Evolutionary conservation across 2,329 filamentous ascomycete species (phyloP), one percentile per base, ranked within the genome.

Genomic region (Orbilia oligospora): DNA sequence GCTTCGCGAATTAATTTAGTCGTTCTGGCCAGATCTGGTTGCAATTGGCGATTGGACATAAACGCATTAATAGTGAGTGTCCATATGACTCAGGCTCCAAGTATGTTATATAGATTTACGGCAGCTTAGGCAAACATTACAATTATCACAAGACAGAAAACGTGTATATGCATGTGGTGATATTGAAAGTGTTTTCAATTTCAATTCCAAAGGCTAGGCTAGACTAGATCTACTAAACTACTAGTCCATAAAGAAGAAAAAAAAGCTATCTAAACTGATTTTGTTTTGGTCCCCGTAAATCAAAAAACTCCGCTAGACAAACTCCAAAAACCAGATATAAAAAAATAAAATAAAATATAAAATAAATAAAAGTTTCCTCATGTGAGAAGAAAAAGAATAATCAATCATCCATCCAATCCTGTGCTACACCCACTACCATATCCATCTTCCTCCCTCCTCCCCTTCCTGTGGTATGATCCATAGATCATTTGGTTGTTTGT

Each of bases 391-490:
- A 22, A 22, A 51, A 51, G 22, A 16, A n/a, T 51, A 30, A 51
- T 51, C 48, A n/a, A n/a, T n/a, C n/a, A n/a, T n/a, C n/a, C n/a
- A 51, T 51, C 48, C 48, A 51, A 9, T 46, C 9, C 41, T 20
- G n/a, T n/a, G n/a, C n/a, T n/a, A n/a, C n/a, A n/a, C 27, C 20
- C 46, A 27, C 38, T 51, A 18, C 48, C 22, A 51, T 51, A 51
- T 51, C 48, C 2, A 24, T 51, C 18, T 24, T n/a, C 1, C 48
- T 51, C 5, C 22, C 6, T 63, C 18, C 5, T 22, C 46, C 18
- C 8, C 14, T 36, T 14, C 61, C 18, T 14, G 6, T n/a, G 22
- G 24, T 36, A 36, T n/a, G 63, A 49, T 36, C 41, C 6, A 48
- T 24, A 14, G 33, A 65, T 24, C 41, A 27, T 22, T 24, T 30